phyloP scores from a whole-genome alignment of 495 filamentous ascomycete species.

The Evernia prunastri region DNA sequence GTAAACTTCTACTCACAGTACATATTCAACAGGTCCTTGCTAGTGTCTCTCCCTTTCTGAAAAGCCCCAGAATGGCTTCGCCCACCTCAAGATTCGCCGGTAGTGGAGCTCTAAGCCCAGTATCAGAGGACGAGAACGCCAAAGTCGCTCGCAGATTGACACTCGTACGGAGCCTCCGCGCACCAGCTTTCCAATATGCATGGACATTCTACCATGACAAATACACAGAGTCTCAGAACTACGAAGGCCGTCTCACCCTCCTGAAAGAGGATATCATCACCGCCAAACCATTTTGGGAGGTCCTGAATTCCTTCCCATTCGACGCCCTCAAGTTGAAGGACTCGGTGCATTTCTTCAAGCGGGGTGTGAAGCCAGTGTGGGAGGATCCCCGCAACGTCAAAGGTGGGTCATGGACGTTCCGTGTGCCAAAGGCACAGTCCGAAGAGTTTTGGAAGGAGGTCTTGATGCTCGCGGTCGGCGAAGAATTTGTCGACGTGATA shows the following conservation, averaged over 20 bases:
- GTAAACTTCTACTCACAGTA: not conserved
- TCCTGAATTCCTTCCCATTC: slow-evolving; percentile 82
- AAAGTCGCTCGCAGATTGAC: not conserved
- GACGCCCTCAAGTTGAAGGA: slow-evolving; percentile 70
- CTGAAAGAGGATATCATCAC: slow-evolving; percentile 63
- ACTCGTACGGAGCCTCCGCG: not conserved
- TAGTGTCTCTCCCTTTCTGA: not conserved
- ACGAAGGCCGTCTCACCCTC: slow-evolving; percentile 59
- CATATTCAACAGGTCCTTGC: slow-evolving; percentile 2
- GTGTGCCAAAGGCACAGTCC: slow-evolving; percentile 46
- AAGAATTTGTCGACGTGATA: slow-evolving; percentile 69
- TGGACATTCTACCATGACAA: slow-evolving; percentile 58
- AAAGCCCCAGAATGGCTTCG: not conserved
- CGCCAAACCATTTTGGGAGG: slow-evolving; percentile 78
- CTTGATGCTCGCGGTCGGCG: slow-evolving; percentile 75
- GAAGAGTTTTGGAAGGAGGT: slow-evolving; percentile 71
- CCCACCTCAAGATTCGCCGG: not conserved
- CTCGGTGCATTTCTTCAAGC: slow-evolving; percentile 82
- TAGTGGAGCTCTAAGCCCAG: not conserved
- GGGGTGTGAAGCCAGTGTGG: slow-evolving; percentile 80
- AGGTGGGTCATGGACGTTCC: slow-evolving; percentile 83
- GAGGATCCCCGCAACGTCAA: slow-evolving; percentile 77
- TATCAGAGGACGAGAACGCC: not conserved
- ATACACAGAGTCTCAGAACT: slow-evolving; percentile 39
- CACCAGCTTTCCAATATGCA: slow-evolving; percentile 16